These are phyloP conservation scores for Aspergillus sp. DNA, from an alignment of 2,329 filamentous ascomycete species.

Conservation along the genomic window DNA sequence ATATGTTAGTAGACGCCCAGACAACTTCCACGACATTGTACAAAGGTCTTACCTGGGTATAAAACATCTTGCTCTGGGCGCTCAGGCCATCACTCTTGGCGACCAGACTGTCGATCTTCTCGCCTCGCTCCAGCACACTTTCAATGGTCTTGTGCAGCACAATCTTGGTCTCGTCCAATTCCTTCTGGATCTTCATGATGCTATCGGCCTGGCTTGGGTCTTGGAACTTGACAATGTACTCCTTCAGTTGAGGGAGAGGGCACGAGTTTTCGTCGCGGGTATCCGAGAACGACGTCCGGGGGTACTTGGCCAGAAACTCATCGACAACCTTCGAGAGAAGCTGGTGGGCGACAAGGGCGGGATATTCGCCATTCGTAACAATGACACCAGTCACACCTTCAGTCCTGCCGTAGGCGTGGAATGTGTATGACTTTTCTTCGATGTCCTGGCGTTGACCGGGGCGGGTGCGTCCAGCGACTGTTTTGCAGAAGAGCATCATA, in stretches of 20 bases:
- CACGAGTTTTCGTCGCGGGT: slow-evolving; percentile 43
- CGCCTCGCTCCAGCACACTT: slow-evolving; percentile 70
- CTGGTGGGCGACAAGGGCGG: slow-evolving; percentile 75
- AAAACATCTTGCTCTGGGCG: slow-evolving; percentile 96
- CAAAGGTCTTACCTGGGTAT: slow-evolving; percentile 58
- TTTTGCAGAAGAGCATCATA: slow-evolving; percentile 82
- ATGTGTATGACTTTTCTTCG: slow-evolving; percentile 51
- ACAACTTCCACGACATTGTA: background rate
- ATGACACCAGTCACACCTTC: slow-evolving; percentile 72
- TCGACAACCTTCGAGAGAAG: slow-evolving; percentile 82
- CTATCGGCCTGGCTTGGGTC: slow-evolving; percentile 85
- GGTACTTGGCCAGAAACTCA: slow-evolving; percentile 76
- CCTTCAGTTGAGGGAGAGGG: slow-evolving; percentile 68
- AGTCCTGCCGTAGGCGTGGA: slow-evolving; percentile 69
- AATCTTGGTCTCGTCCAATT: slow-evolving; percentile 96
- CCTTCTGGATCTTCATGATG: slow-evolving; percentile 92
- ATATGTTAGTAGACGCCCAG: background rate
- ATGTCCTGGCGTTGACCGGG: slow-evolving; percentile 81
- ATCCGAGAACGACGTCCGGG: slow-evolving; percentile 61
- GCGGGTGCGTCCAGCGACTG: slow-evolving; percentile 77
- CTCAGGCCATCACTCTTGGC: slow-evolving; percentile 89
- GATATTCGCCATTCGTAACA: slow-evolving; percentile 72
- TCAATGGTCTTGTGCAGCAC: slow-evolving; percentile 96
- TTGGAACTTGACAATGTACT: slow-evolving; percentile 76
- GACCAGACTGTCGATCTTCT: slow-evolving; percentile 94